Conservation (phyloP, 768 basidiomycete species). For the Mrakia gelida region DNA sequence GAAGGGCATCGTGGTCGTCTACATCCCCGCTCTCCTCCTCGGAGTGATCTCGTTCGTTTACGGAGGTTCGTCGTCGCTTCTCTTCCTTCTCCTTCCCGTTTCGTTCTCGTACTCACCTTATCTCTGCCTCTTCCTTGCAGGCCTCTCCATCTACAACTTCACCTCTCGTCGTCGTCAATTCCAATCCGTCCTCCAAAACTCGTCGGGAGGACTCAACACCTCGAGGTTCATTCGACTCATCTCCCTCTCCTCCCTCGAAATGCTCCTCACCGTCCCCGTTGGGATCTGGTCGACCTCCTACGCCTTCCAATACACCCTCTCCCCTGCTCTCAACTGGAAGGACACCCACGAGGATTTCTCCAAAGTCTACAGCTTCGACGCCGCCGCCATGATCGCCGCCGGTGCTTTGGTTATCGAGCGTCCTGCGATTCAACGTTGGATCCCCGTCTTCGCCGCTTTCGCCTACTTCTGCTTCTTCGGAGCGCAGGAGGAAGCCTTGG, state of each 20-base stretch:
- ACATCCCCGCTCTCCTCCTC: constrained; percentile 8
- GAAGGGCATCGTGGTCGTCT: background rate
- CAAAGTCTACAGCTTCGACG: background rate
- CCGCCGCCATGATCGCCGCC: too few relatives aligned
- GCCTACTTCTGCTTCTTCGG: constrained; percentile 33
- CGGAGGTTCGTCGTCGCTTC: constrained; percentile 23
- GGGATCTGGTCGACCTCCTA: background rate
- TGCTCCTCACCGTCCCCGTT: constrained; percentile 27
- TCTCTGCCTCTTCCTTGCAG: background rate
- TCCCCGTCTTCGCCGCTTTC: constrained; percentile 22
- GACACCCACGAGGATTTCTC: constrained; percentile 26
- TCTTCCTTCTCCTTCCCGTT: background rate
- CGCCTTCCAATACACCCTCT: background rate
- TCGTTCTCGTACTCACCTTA: background rate
- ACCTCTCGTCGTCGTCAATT: constrained; percentile 22
- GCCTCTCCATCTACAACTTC: constrained; percentile 26
- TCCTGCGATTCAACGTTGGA: constrained; percentile 21
- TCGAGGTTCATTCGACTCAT: constrained; percentile 28
- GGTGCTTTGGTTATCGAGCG: too few relatives aligned
- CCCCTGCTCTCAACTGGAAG: constrained; percentile 4
- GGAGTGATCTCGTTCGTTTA: constrained; percentile 12
- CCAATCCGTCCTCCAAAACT: constrained; percentile 21
- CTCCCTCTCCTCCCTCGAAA: constrained; percentile 25
- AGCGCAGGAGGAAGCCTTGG: constrained; percentile 22
- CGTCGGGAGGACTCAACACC: constrained; percentile 17